These are phyloP conservation scores for Coniferiporia sulphurascens DNA, from an alignment of 1,284 basidiomycete species.

Conservation along the genomic window DNA sequence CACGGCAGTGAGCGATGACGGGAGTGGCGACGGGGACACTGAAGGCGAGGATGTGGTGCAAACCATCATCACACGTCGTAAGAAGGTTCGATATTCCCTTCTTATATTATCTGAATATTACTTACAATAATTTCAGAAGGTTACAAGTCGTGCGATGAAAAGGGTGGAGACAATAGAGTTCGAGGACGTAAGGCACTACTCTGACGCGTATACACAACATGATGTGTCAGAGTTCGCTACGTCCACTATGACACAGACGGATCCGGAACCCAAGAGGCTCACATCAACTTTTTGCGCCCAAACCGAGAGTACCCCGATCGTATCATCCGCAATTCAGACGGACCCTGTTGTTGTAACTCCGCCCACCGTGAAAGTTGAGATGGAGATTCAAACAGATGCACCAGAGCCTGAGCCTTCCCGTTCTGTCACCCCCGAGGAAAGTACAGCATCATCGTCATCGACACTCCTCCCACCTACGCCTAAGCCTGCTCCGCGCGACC, in stretches of 20 bases:
- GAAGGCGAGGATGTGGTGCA: conserved; percentile 74
- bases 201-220: conserved; percentile 64
- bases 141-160: conserved; percentile 52
- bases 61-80: conserved; percentile 77
- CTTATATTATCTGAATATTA: not conserved
- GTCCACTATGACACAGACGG: conserved; percentile 34
- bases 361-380: conserved; percentile 16
- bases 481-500: conserved; percentile 46
- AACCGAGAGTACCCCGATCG: conserved; percentile 24
- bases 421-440: conserved; percentile 38
- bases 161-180: conserved; percentile 44
- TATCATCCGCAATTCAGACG: conserved; percentile 28
- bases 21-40: conserved; percentile 43
- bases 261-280: conserved; percentile 28
- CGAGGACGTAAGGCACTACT: conserved; percentile 66
- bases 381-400: conserved; percentile 40
- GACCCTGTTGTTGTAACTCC: conserved; percentile 33
- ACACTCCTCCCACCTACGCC: conserved; percentile 65
- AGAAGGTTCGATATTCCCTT: conserved; percentile 45
- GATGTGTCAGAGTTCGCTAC: conserved; percentile 46
- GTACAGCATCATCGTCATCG: conserved; percentile 65
- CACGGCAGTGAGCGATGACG: conserved; percentile 38
- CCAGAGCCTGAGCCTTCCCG: conserved; percentile 36
- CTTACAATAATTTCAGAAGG: conserved; percentile 43
- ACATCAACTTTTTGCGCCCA: conserved; percentile 26